Evolutionary conservation across 2,329 filamentous ascomycete genomes (phyloP).

Genomic region (Helotiales sp.): DNA sequence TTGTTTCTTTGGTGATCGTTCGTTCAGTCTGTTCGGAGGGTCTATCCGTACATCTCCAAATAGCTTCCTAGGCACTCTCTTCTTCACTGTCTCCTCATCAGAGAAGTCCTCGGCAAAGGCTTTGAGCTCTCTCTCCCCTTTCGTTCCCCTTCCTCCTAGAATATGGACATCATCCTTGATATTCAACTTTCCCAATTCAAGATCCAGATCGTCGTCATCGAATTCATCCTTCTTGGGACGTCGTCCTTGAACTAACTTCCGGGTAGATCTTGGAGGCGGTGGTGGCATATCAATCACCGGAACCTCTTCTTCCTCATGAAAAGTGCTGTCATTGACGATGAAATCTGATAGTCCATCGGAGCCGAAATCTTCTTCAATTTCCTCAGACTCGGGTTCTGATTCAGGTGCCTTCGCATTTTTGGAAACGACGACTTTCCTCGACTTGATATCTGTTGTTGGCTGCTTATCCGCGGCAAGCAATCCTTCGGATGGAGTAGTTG

Average conservation of each 20-base stretch:
- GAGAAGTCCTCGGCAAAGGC: conserved; percentile 6
- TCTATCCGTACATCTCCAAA: neutral
- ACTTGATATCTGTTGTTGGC: neutral
- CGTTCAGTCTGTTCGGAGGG: neutral
- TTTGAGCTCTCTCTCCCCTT: conserved; percentile 3
- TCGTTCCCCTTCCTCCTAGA: neutral
- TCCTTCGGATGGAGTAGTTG: neutral
- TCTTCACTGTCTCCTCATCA: neutral
- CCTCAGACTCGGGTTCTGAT: neutral
- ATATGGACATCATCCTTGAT: conserved; percentile 3
- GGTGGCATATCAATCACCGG: conserved; percentile 23
- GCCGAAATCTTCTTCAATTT: neutral
- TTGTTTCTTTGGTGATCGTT: neutral
- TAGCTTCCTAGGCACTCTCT: neutral
- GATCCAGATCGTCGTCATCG: conserved; percentile 21
- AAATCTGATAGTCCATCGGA: conserved; percentile 30
- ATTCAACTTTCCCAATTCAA: conserved; percentile 15
- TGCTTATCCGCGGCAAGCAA: neutral
- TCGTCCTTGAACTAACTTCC: conserved; percentile 31
- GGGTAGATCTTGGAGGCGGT: conserved; percentile 25
- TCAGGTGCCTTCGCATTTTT: neutral
- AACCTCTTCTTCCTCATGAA: conserved; percentile 26
- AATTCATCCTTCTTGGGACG: conserved; percentile 6
- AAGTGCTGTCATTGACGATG: conserved; percentile 30
- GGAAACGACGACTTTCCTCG: neutral